phyloP scores from a whole-genome alignment of 2,329 filamentous ascomycete species.

The Pseudogymnoascus sp. region DNA sequence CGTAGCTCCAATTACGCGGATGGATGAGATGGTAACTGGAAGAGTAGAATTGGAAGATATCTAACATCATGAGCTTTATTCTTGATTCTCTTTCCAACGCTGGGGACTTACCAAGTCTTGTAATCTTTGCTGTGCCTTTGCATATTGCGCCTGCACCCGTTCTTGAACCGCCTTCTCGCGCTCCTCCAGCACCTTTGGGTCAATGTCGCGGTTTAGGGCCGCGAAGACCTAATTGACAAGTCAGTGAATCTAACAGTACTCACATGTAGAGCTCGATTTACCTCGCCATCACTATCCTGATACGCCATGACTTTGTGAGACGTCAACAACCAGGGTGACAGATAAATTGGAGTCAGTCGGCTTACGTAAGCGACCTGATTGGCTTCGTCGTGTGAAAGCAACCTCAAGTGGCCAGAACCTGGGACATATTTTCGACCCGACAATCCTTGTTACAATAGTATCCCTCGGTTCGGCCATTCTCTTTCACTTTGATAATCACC shows the following conservation, averaged over 20 bases:
- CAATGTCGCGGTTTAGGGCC: constrained; percentile 47
- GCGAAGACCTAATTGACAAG: constrained; percentile 44
- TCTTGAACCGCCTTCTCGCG: constrained; percentile 51
- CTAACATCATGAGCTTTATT: constrained; percentile 32
- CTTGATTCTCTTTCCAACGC: neutral
- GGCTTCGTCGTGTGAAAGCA: neutral
- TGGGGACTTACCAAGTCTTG: constrained; percentile 50
- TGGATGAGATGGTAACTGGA: constrained; percentile 78
- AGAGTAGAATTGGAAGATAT: constrained; percentile 75
- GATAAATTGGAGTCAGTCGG: constrained; percentile 2
- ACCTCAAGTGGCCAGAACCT: constrained; percentile 12
- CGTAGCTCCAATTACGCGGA: constrained; percentile 72
- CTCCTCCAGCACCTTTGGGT: constrained; percentile 50
- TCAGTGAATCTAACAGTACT: constrained; percentile 21
- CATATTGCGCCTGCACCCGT: constrained; percentile 20
- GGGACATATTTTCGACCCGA: constrained; percentile 13
- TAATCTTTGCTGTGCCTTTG: constrained; percentile 50
- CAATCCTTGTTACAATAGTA: neutral
- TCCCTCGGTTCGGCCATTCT: neutral
- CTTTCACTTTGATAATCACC: neutral
- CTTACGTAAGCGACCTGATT: neutral
- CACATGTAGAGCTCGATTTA: constrained; percentile 28
- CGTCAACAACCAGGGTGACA: neutral
- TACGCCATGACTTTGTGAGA: neutral
- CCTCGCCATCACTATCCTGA: constrained; percentile 34